Conservation (phyloP, 306 rosid species). For the Cicer pinnatifidum region DNA sequence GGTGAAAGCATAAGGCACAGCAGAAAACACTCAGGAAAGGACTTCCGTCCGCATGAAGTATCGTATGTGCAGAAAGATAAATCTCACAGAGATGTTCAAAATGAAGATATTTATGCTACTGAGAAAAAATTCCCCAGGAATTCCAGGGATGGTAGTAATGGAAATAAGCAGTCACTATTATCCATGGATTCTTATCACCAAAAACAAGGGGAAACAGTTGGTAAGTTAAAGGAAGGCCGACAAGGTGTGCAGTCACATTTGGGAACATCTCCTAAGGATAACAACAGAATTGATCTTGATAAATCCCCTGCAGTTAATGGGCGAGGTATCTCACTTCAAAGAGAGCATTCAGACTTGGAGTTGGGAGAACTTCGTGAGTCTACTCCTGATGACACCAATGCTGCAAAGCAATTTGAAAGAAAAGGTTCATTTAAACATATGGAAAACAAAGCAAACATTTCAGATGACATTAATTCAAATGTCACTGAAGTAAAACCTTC, state of each 20-base stretch:
- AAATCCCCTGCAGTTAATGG: conserved; percentile 71
- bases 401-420: conserved; percentile 73
- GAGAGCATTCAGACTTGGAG: conserved; percentile 93
- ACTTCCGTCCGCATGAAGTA: conserved; percentile 55
- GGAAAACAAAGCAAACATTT: conserved; percentile 56
- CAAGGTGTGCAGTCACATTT: conserved; percentile 50
- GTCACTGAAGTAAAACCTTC: conserved; percentile 59
- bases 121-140: conserved; percentile 67
- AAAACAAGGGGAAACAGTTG: conserved; percentile 65
- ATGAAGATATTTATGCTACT: conserved; percentile 53
- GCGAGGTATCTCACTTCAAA: conserved; percentile 69
- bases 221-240: conserved; percentile 63
- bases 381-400: conserved; percentile 64
- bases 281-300: conserved; percentile 50
- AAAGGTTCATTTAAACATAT: conserved; percentile 70
- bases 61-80: conserved; percentile 56
- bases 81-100: conserved; percentile 57
- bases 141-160: conserved; percentile 62
- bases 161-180: conserved; percentile 47
- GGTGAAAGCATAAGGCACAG: conserved; percentile 59
- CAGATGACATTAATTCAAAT: conserved; percentile 69
- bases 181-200: conserved; percentile 59
- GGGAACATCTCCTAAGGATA: conserved; percentile 65
- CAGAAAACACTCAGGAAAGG: conserved; percentile 64
- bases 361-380: conserved; percentile 96